Conservation (phyloP, 2,329 filamentous ascomycete species). For the Thielaviopsis musarum region DNA sequence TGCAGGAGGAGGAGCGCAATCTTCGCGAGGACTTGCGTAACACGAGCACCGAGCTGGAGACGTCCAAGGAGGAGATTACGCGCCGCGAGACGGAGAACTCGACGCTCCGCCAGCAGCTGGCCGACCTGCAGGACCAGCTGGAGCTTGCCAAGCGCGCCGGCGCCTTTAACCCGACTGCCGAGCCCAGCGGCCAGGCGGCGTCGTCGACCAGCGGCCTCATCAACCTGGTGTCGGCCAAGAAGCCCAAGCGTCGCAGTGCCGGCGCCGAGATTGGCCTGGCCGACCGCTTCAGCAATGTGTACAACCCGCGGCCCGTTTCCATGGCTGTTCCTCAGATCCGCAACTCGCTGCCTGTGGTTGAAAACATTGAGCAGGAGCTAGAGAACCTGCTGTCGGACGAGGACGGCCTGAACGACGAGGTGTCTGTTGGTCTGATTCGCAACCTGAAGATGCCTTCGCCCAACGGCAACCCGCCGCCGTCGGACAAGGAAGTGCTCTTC, state of each 20-base stretch:
- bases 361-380: conserved; percentile 89
- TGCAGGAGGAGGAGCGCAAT: conserved; percentile 85
- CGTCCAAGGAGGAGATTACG: conserved; percentile 55
- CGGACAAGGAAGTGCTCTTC: conserved; percentile 97
- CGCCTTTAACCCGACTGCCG: conserved; percentile 53
- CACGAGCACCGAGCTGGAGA: conserved; percentile 67
- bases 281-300: conserved; percentile 81
- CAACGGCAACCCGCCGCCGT: conserved; percentile 71
- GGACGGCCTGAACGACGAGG: conserved; percentile 89
- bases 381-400: conserved; percentile 89
- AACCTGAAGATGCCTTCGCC: conserved; percentile 93
- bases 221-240: conserved; percentile 93
- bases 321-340: conserved; percentile 65
- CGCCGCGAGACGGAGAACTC: conserved; percentile 73
- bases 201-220: conserved; percentile 61
- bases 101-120: conserved; percentile 71
- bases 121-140: conserved; percentile 81
- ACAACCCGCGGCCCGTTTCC: conserved; percentile 87
- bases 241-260: conserved; percentile 85
- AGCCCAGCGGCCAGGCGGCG: conserved; percentile 22
- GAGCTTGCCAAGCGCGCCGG: conserved; percentile 62
- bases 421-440: conserved; percentile 86
- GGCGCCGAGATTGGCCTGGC: conserved; percentile 70
- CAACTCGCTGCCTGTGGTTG: conserved; percentile 41
- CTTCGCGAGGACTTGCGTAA: conserved; percentile 67